Percentiles rank a stretch among this genome's conserved stretches.
Conservation (phyloP, 2,329 filamentous ascomycete genomes). For the Aspergillus niger region DNA sequence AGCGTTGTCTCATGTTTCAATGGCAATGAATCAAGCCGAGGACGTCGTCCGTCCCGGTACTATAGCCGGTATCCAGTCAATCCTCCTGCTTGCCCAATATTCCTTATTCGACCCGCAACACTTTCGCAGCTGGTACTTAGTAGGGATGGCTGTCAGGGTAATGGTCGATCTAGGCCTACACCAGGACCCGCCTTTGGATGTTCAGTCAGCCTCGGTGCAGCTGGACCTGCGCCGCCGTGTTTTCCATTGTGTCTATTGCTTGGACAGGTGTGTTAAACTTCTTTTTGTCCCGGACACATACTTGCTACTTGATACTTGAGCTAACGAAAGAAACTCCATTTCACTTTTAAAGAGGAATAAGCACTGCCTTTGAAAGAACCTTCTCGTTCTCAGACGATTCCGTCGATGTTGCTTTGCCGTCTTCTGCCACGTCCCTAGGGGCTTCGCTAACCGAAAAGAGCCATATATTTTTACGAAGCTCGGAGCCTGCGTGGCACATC, state of each 20-base stretch:
- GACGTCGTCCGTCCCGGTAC: slow-evolving; percentile 83
- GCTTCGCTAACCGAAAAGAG: slow-evolving; percentile 46
- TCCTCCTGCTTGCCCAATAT: slow-evolving; percentile 84
- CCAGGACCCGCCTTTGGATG: slow-evolving; percentile 78
- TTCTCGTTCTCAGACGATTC: slow-evolving; percentile 95
- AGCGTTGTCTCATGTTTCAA: slow-evolving; percentile 61
- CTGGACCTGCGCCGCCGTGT: slow-evolving; percentile 79
- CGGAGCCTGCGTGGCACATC: slow-evolving; percentile 72
- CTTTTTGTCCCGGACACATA: not conserved
- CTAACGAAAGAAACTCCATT: not conserved
- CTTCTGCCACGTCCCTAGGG: slow-evolving; percentile 49
- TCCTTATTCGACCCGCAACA: slow-evolving; percentile 86
- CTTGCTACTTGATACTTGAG: not conserved
- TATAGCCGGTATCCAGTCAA: slow-evolving; percentile 80
- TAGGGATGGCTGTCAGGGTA: slow-evolving; percentile 85
- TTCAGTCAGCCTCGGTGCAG: slow-evolving; percentile 66
- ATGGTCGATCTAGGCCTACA: slow-evolving; percentile 89
- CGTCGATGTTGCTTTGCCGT: slow-evolving; percentile 75
- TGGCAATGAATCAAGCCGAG: slow-evolving; percentile 76
- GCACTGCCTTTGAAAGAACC: slow-evolving; percentile 80
- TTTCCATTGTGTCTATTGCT: slow-evolving; percentile 86
- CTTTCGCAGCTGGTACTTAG: slow-evolving; percentile 91
- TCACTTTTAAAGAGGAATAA: slow-evolving; percentile 66
- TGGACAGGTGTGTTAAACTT: slow-evolving; percentile 68
- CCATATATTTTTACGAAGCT: slow-evolving; percentile 55